Percentiles rank a stretch among this genome's conserved stretches.
These are phyloP conservation scores for Limonium bicolor DNA, from an alignment of 148 eudicot species.

Conservation along the genomic window DNA sequence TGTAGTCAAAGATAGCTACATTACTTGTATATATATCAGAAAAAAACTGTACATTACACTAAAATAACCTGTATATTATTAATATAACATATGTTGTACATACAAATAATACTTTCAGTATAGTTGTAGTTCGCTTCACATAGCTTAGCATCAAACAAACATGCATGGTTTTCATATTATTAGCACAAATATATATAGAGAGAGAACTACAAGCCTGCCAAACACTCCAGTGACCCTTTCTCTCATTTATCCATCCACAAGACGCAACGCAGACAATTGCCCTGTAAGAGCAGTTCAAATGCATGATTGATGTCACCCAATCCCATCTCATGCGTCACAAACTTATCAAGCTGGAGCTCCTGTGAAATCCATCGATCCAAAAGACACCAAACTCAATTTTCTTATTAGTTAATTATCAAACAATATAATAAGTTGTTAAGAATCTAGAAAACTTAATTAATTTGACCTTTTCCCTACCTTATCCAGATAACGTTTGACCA, in stretches of 20 bases:
- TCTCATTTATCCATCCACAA: conserved; percentile 22
- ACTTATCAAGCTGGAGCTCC: conserved; percentile 34
- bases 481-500: conserved; percentile 55
- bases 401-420: background rate
- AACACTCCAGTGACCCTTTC: too few relatives aligned
- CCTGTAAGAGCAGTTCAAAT: conserved; percentile 27
- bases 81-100: too few relatives aligned
- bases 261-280: conserved; percentile 37
- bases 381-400: background rate
- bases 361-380: background rate
- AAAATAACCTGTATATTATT: too few relatives aligned
- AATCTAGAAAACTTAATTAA: too few relatives aligned
- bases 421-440: too few relatives aligned
- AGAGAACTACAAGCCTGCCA: too few relatives aligned
- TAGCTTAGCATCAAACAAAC: background rate
- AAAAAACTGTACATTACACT: too few relatives aligned
- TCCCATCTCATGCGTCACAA: conserved; percentile 36
- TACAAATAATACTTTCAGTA: too few relatives aligned
- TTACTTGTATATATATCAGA: too few relatives aligned
- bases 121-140: too few relatives aligned
- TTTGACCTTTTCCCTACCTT: conserved; percentile 33
- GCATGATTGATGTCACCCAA: conserved; percentile 39
- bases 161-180: background rate
- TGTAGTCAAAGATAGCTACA: too few relatives aligned
- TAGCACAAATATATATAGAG: too few relatives aligned